Evolutionary conservation across 805 yeast genomes (phyloP).

Genomic region (Yarrowia phangngaensis): DNA sequence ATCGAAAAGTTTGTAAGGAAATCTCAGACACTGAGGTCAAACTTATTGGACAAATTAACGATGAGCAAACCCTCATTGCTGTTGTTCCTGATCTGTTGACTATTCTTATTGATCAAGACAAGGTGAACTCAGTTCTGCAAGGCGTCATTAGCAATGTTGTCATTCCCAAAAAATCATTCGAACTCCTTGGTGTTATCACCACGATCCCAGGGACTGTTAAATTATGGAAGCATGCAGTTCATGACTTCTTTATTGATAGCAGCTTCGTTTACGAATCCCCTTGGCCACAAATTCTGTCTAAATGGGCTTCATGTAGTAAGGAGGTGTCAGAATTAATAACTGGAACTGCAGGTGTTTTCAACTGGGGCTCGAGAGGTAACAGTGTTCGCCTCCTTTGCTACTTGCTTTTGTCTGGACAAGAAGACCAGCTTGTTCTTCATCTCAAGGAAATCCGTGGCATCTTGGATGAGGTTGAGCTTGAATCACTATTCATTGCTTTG

Average conservation of each 20-base stretch:
- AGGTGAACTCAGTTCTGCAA: slow-evolving; percentile 48
- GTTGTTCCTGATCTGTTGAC: slow-evolving; percentile 44
- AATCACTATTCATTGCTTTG: slow-evolving; percentile 53
- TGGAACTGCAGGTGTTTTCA: slow-evolving; percentile 56
- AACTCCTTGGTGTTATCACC: slow-evolving; percentile 43
- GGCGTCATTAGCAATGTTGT: slow-evolving; percentile 48
- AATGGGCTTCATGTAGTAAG: slow-evolving; percentile 64
- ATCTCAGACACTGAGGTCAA: slow-evolving; percentile 46
- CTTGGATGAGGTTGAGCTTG: slow-evolving; percentile 42
- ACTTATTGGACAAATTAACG: slow-evolving; percentile 35
- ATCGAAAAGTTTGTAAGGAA: slow-evolving; percentile 57
- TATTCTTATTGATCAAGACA: slow-evolving; percentile 59
- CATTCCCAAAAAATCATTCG: slow-evolving; percentile 36
- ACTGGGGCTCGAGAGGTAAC: slow-evolving; percentile 56
- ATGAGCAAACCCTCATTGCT: slow-evolving; percentile 40
- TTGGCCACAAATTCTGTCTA: slow-evolving; percentile 56
- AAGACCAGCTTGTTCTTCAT: slow-evolving; percentile 51
- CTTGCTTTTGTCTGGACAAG: slow-evolving; percentile 57
- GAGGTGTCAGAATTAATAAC: slow-evolving; percentile 48
- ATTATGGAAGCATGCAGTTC: slow-evolving; percentile 60
- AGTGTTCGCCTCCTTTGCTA: slow-evolving; percentile 62
- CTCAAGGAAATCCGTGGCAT: slow-evolving; percentile 49
- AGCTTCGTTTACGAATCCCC: slow-evolving; percentile 48
- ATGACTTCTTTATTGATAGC: slow-evolving; percentile 61
- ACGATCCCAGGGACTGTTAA: slow-evolving; percentile 43